Evolutionary conservation across 208 protist genomes (phyloP).

Genomic region (Trypanosoma avium): DNA sequence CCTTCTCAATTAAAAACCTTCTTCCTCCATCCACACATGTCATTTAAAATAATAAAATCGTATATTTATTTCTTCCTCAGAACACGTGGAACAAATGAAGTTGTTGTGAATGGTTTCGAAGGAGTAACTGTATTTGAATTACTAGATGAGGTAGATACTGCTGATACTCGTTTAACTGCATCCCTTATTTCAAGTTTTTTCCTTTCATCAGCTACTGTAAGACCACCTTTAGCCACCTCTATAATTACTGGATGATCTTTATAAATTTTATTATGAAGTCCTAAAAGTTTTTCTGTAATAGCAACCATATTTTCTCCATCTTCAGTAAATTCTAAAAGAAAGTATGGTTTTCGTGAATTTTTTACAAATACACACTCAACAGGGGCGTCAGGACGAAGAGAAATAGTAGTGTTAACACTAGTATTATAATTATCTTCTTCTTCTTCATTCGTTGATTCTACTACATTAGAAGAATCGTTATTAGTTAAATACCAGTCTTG

Average conservation of each 20-base stretch:
- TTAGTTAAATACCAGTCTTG: constrained; percentile 34
- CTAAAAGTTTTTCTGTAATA: constrained; percentile 8
- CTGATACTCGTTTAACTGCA: constrained; percentile 22
- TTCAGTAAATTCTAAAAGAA: constrained; percentile 68
- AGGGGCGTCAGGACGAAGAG: constrained; percentile 47
- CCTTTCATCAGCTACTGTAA: constrained; percentile 48
- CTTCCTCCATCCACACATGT: too few species aligned
- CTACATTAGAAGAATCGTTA: not conserved
- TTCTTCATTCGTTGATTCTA: too few species aligned
- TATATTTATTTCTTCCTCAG: constrained; percentile 33
- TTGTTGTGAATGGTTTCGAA: constrained; percentile 8
- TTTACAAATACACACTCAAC: constrained; percentile 72
- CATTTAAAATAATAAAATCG: not conserved
- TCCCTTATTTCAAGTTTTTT: constrained; percentile 62
- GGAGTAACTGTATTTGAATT: constrained; percentile 16
- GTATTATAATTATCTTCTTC: too few species aligned
- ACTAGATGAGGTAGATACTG: not conserved
- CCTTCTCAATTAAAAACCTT: not conserved
- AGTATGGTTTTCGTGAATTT: constrained; percentile 75
- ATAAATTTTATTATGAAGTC: constrained; percentile 27
- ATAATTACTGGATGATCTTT: constrained; percentile 56
- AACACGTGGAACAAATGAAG: constrained; percentile 57
- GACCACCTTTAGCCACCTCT: constrained; percentile 36
- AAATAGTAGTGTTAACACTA: too few species aligned
- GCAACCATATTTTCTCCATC: not conserved